Base-by-base conservation (phyloP, 2,329 filamentous ascomycete species). In the Chlorencoelia australis region DNA sequence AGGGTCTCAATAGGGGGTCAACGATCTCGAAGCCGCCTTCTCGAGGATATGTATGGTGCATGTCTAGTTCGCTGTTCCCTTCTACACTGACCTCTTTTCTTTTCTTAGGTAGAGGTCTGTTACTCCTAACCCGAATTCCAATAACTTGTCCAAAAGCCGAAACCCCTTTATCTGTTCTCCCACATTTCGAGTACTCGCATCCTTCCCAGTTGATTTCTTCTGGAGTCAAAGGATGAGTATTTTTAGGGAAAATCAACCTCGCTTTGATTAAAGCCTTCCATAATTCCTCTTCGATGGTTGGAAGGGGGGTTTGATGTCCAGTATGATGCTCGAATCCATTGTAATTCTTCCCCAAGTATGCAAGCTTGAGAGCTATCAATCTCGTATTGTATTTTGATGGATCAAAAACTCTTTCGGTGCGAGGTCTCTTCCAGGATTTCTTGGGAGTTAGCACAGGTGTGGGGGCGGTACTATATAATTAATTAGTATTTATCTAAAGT, bases 61-160 rank as follows among this genome's bases (percentile, higher is more conserved):
- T 33, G 27, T 33, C 35, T 2, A 24, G 6, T 13, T 38, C 25
- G 10, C 21, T 37, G 4, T 26, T 30, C 5, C 52, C 41, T 6
- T 33, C 44, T 8, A 16, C 41, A 5, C 32, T 47, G 13, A 26
- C 48, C 5, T 35, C 31, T 19, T 44, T 38, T 34, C 47, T 55
- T 39, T 30, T 48, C 44, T 47, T 59, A 37, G 61, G 61, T 34
- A 79, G 54, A 1, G 85, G 85, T 47, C 73, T 66, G 50, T 82
- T 82, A 59, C 88, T 95, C 55, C 89, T 70, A 11, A 98, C 79
- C 37, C 81, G 67, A 26, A 98, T 63, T 1, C 79, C 82, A 53
- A 98, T 77, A 39, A 98, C 91, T 64, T 98, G 91, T 0, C 91
- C 91, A 63, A 98, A 98, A 3, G 91, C 88, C 59, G 87, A 95